Percentiles rank a stretch among this genome's conserved stretches.
Conservation (phyloP, 1,284 basidiomycete species). For the Melampsora abietis-canadensis region DNA sequence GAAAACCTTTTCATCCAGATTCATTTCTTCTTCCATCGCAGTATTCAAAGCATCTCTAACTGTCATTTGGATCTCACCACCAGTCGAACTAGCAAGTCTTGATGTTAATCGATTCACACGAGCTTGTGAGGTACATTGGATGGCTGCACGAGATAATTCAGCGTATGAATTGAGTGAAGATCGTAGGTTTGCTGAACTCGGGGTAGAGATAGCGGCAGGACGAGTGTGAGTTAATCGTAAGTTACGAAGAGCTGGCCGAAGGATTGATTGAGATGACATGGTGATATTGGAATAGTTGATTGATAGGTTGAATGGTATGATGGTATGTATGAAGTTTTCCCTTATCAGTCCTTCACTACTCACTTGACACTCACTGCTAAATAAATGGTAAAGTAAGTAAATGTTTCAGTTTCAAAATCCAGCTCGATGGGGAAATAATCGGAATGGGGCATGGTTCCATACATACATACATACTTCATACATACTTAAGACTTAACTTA, state of each 20-base stretch:
- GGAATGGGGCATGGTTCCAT: too few relatives aligned
- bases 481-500: too few relatives aligned
- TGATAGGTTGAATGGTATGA: too few relatives aligned
- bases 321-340: too few relatives aligned
- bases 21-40: slow-evolving; percentile 99
- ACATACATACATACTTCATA: too few relatives aligned
- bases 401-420: too few relatives aligned
- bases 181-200: not conserved
- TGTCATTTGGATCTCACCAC: slow-evolving; percentile 57
- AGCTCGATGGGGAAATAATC: too few relatives aligned
- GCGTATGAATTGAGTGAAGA: slow-evolving; percentile 11
- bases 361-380: too few relatives aligned
- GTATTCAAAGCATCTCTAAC: slow-evolving; percentile 96
- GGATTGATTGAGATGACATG: slow-evolving; percentile 33
- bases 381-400: too few relatives aligned
- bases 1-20: slow-evolving; percentile 90
- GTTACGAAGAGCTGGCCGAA: slow-evolving; percentile 15
- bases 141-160: slow-evolving; percentile 32
- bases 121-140: slow-evolving; percentile 30
- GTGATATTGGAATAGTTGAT: too few relatives aligned
- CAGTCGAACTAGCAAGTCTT: slow-evolving; percentile 33
- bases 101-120: slow-evolving; percentile 16
- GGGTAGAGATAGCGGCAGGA: not conserved
- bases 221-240: not conserved
- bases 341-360: too few relatives aligned